Evolutionary conservation across 768 basidiomycete species (phyloP), one percentile per base, ranked within the genome.

Genomic region (Suillus sp.): DNA sequence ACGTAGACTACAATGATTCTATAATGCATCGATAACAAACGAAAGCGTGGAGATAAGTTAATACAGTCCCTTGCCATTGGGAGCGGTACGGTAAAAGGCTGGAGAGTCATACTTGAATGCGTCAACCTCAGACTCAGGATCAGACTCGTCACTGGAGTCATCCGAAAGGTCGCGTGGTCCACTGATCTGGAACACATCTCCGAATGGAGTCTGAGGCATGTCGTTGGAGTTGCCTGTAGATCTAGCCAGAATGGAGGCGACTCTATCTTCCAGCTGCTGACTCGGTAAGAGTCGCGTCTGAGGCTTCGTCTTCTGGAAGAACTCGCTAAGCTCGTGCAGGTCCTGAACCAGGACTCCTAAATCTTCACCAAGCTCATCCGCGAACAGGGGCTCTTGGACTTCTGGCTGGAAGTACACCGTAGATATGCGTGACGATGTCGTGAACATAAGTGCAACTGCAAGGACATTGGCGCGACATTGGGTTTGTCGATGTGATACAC

Each of bases 361-460:
- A 70, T 92, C 87, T 56, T 89, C 87, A 43, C 86, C 86, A 58
- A 74, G 71, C 61, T 69, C 71, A 67, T 70, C 78, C 64, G 74
- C 66, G 16, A 77, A 75, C 18, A 83, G 68, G 38, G 75, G 65
- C 57, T 75, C 68, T 57, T 67, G 67, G 7, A 70, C 78, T 58
- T 80, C 87, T 20, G 86, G 88, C 74, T 88, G 89, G 71, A 90
- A 90, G 65, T 89, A 83, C 71, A 94, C 84, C 59, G 87, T 81
- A 42, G 90, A 88, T 16, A 91, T 87, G 38, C 91, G 80, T 40
- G 84, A 78, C 14, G 87, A 83, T 71, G 88, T 82, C 38, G 87
- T 87, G 73, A 90, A 94, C 5, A 92, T 91, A 67, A 92, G 92
- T 66, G 92, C 94, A 14, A 96, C 91, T 2, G 92, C 91, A 75